Evolutionary conservation across 139 green algal genomes (phyloP), one percentile per base, ranked within the genome.

Genomic region (Tetradesmus lagerheimii): DNA sequence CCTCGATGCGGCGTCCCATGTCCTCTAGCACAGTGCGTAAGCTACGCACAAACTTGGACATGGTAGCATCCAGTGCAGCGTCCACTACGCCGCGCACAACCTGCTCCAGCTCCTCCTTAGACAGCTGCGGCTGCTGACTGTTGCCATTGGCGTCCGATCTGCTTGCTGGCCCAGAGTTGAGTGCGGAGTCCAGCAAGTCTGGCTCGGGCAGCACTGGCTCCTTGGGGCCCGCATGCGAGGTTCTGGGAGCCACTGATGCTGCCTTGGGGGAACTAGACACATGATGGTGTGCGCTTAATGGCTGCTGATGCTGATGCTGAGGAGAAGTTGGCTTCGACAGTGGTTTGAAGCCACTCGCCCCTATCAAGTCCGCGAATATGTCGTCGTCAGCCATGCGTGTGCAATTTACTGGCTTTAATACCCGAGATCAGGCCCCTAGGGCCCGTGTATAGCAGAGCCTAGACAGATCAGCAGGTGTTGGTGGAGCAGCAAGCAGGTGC

Each of bases 21-120:
- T 96, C 94, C 80, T 95, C 94, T 20, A 96, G 90, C 39, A 96
- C 93, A 18, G 91, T 94, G 6, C 94, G 79, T 50, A 96, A 79
- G 88, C 91, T 94, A 31, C 89, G 87, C 15, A 93, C 92, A 84
- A 96, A 95, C 90, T 95, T 95, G 67, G 71, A 86, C 39, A 95
- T 93, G 6, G 91, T 93, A 9, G 85, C 76, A 11, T 95, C 93
- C 6, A 95, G 14, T 0, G 90, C 91, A 15, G 35, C 79, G 39
- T 94, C 81, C 16, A 94, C 89, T 0, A 90, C 86, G 4, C 38
- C 84, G 11, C 64, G 67, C 16, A 95, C 76, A 11, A 93, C 18
- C 1, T 25, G 38, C 27, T 92, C 39, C 53, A 94, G 80, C 78
- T 94, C 90, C 3, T 94, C 93, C 29, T 90, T 80, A 38, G 71